Percentiles rank a stretch among this genome's conserved stretches.
These are phyloP conservation scores for Proliferodiscus dingleyae DNA, from an alignment of 2,329 filamentous ascomycete species.

Conservation along the genomic window DNA sequence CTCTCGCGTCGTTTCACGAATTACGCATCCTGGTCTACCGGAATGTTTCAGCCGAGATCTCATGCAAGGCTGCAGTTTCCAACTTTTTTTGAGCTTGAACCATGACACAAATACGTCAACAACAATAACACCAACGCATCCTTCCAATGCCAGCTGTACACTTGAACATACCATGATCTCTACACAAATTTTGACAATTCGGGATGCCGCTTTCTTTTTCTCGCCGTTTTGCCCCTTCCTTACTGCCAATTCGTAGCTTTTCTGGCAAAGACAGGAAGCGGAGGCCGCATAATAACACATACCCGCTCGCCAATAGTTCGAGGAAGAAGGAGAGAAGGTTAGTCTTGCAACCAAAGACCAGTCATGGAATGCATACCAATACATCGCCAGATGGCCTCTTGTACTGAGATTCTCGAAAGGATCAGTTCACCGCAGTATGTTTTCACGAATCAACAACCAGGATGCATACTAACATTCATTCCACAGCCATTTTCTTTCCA, in stretches of 20 bases:
- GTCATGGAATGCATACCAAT: conserved; percentile 1
- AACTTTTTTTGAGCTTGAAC: background rate
- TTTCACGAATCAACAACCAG: background rate
- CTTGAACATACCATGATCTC: conserved; percentile 6
- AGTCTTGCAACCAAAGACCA: background rate
- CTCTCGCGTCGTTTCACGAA: too few relatives aligned
- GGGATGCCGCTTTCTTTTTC: conserved; percentile 22
- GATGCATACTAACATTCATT: background rate
- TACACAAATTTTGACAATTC: conserved; percentile 1
- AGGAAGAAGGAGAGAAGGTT: conserved; percentile 30
- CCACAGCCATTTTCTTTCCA: conserved; percentile 48
- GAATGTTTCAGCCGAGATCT: background rate
- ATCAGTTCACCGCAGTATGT: conserved; percentile 47
- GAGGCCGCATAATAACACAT: conserved; percentile 13
- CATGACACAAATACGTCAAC: background rate
- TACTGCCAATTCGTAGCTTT: conserved; percentile 19
- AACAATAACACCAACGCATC: background rate
- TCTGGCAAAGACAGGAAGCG: conserved; percentile 11
- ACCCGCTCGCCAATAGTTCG: conserved; percentile 25
- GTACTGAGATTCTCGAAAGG: conserved; percentile 62
- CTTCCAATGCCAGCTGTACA: background rate
- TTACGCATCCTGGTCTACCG: too few relatives aligned
- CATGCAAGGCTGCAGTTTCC: conserved; percentile 12
- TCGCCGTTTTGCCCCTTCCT: conserved; percentile 17
- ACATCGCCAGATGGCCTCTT: conserved; percentile 49